Percentiles rank a stretch among this genome's conserved stretches.
phyloP scores from a whole-genome alignment of 345 rosid genomes.

The Jatropha curcas region DNA sequence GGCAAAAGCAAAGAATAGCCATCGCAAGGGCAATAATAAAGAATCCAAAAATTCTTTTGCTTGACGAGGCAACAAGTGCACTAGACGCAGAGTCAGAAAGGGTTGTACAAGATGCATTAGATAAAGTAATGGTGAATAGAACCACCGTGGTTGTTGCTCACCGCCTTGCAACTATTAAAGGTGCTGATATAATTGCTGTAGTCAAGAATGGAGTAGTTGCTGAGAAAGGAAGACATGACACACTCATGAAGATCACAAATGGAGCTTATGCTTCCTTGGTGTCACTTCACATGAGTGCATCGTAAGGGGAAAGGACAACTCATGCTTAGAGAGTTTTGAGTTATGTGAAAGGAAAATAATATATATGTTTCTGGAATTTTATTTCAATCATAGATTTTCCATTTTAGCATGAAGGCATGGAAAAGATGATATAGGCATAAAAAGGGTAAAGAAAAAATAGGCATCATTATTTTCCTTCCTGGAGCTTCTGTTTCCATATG shows the following conservation, averaged over 20 bases:
- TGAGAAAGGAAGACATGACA: constrained; percentile 62
- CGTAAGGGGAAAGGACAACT: not conserved
- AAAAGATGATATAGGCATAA: not conserved
- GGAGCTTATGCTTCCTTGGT: constrained; percentile 70
- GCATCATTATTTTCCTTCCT: too few species aligned
- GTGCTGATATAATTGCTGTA: constrained; percentile 66
- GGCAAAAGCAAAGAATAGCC: constrained; percentile 68
- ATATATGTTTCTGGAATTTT: too few species aligned
- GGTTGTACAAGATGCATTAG: constrained; percentile 64
- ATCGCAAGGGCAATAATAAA: constrained; percentile 64
- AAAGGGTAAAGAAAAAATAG: not conserved
- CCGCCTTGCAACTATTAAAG: constrained; percentile 51
- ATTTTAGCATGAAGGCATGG: too few species aligned
- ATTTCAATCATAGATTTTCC: too few species aligned
- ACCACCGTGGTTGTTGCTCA: constrained; percentile 75
- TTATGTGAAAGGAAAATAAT: too few species aligned
- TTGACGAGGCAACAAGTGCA: constrained; percentile 79
- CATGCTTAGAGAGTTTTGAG: not conserved
- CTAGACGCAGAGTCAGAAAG: constrained; percentile 69
- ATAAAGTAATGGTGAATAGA: constrained; percentile 59
- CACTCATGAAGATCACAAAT: constrained; percentile 43
- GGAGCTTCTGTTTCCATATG: too few species aligned
- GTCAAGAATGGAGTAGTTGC: constrained; percentile 63
- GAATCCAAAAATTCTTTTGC: constrained; percentile 62
- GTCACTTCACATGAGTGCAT: constrained; percentile 44